These are phyloP conservation scores for Nematodospora anomalae DNA, from an alignment of 1,139 yeast genomes.

Conservation along the genomic window DNA sequence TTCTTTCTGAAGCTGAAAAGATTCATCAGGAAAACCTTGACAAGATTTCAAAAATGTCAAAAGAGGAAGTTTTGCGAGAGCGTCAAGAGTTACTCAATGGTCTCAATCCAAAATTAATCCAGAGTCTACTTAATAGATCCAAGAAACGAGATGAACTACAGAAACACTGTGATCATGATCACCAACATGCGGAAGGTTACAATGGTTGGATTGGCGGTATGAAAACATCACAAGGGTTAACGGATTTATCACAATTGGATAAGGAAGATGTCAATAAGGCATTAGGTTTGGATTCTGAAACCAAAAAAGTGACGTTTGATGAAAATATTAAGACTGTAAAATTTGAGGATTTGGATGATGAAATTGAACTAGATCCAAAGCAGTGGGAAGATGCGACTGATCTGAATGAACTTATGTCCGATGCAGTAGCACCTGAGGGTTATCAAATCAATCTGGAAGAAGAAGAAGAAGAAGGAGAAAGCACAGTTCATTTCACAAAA, in stretches of 20 bases:
- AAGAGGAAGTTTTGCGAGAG: constrained; percentile 64
- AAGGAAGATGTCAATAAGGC: constrained; percentile 41
- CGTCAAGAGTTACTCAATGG: constrained; percentile 63
- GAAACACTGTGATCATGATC: constrained; percentile 17
- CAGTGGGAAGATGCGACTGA: constrained; percentile 46
- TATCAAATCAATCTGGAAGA: constrained; percentile 39
- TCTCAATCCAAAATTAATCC: constrained; percentile 69
- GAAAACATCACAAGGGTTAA: constrained; percentile 36
- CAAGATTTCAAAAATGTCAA: constrained; percentile 60
- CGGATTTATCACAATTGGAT: constrained; percentile 37
- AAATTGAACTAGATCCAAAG: constrained; percentile 33
- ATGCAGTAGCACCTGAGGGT: constrained; percentile 38
- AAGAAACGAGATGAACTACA: constrained; percentile 28
- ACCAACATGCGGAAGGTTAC: constrained; percentile 62
- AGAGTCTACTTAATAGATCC: constrained; percentile 50
- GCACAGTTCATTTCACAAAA: constrained; percentile 61
- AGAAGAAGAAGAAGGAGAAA: constrained; percentile 22
- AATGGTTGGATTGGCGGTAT: constrained; percentile 77
- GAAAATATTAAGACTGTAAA: constrained; percentile 39
- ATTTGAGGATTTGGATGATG: constrained; percentile 35
- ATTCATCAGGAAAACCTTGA: constrained; percentile 78
- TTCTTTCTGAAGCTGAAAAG: constrained; percentile 55
- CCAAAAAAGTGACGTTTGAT: constrained; percentile 17
- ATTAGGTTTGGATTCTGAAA: constrained; percentile 27
- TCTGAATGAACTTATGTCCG: constrained; percentile 30